Percentiles rank a stretch among this genome's conserved stretches.
phyloP scores from a whole-genome alignment of 2,329 filamentous ascomycete genomes.

The Cladosporium sphaerospermum region DNA sequence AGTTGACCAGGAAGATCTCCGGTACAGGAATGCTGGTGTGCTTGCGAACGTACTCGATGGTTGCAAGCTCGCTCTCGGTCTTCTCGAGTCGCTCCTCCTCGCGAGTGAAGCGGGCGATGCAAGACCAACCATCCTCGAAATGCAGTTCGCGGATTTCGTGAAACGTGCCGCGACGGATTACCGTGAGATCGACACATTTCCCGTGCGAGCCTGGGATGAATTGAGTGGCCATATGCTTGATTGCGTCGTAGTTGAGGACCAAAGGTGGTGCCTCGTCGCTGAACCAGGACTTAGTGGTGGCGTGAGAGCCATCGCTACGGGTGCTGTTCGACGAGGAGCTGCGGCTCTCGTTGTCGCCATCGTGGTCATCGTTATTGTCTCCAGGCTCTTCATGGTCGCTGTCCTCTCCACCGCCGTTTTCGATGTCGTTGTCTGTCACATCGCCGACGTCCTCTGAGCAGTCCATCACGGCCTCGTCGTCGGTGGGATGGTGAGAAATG shows the following conservation, averaged over 20 bases:
- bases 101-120: too few relatives aligned
- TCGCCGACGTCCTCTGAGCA: background rate
- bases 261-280: background rate
- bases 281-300: background rate
- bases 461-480: too few relatives aligned
- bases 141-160: constrained; percentile 10
- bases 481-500: too few relatives aligned
- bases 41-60: too few relatives aligned
- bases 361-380: background rate
- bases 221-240: constrained; percentile 13
- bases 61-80: too few relatives aligned
- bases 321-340: background rate
- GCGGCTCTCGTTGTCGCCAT: background rate
- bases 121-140: constrained; percentile 18
- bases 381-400: background rate
- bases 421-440: background rate
- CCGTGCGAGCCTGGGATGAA: constrained; percentile 13
- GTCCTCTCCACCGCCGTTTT: too few relatives aligned
- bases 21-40: too few relatives aligned
- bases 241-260: constrained; percentile 14
- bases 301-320: background rate
- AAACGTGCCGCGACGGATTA: background rate
- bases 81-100: too few relatives aligned
- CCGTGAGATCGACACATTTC: constrained; percentile 2
- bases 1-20: too few relatives aligned